These are phyloP conservation scores for Pulveroboletus frians DNA, from an alignment of 768 basidiomycete species.

Conservation along the genomic window DNA sequence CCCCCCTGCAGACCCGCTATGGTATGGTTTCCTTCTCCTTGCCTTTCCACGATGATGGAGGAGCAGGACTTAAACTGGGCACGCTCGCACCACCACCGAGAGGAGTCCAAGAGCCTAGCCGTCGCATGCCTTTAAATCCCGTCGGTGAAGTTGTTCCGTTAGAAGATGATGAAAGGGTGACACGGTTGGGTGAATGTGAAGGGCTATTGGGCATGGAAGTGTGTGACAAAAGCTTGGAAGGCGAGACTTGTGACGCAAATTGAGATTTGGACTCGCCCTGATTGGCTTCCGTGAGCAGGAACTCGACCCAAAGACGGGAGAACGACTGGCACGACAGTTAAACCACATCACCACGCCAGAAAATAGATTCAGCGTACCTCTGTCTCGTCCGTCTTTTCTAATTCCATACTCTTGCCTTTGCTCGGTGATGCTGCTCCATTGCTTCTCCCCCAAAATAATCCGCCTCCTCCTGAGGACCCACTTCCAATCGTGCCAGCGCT, in stretches of 20 bases:
- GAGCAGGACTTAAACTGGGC: constrained; percentile 33
- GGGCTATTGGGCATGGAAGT: constrained; percentile 38
- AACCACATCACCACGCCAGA: not conserved
- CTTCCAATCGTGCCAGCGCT: constrained; percentile 23
- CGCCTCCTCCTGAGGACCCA: constrained; percentile 15
- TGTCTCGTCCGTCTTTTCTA: constrained; percentile 79
- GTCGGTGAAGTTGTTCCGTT: constrained; percentile 18
- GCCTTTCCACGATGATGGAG: constrained; percentile 42
- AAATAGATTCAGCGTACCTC: constrained; percentile 48
- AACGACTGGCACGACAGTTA: constrained; percentile 61
- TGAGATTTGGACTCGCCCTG: constrained; percentile 32
- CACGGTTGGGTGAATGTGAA: constrained; percentile 19
- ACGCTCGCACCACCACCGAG: constrained; percentile 30
- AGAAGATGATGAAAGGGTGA: not conserved
- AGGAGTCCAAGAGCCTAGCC: constrained; percentile 36
- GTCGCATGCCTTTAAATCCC: constrained; percentile 29
- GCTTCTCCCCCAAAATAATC: constrained; percentile 20
- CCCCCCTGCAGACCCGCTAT: not conserved
- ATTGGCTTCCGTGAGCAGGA: constrained; percentile 86
- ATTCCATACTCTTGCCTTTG: constrained; percentile 43
- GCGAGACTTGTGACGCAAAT: constrained; percentile 10
- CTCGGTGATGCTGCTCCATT: constrained; percentile 26
- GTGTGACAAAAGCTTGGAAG: constrained; percentile 26
- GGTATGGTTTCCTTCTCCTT: constrained; percentile 38
- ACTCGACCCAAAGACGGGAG: constrained; percentile 96